Base-by-base conservation (phyloP, 2,329 filamentous ascomycete genomes). In the Drechslerella coelobrocha region DNA sequence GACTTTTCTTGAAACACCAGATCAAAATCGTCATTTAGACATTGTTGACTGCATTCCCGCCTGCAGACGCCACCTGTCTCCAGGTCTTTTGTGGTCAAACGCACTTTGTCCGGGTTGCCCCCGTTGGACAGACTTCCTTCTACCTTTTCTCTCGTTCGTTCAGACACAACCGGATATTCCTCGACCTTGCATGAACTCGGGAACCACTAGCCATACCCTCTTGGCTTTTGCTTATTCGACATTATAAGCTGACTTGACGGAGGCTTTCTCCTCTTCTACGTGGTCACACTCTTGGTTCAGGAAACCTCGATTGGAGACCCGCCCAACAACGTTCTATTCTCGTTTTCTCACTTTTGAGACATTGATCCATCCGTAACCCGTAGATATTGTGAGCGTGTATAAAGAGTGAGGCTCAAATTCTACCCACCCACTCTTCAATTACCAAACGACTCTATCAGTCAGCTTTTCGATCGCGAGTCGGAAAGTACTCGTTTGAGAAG, bases 161-260 rank as follows among this genome's bases (percentile, higher is more conserved):
- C 12, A 39, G 12, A 10, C 34, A 39, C 34, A 39, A 6, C 34
- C 5, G 12, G 17, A 39, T 39, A 39, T 39, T 39, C 34, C 34
- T 39, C 34, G 34, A 14, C 34, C 12, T 39, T 10, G 34, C 34
- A 10, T 14, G 17, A 39, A 2, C 34, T 14, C 12, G 12, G 34
- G 12, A n/a, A n/a, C n/a, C n/a, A 39, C 34, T 39, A n/a, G 12
- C 12, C 12, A 39, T 39, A 39, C 34, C 5, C 34, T 39, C 34
- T 39, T 39, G 34, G 12, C 34, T n/a, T 39, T 39, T 39, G 34
- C 34, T 39, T 39, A 39, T 39, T 39, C 34, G 12, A 39, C 34
- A 6, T n/a, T 39, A 39, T 39, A 39, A 14, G 34, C 34, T n/a
- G 4, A n/a, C 12, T 39, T n/a, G 34, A 39, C 34, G 34, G 34